Base-by-base conservation (phyloP, 2,329 filamentous ascomycete species). In the Xylaria multiplex region DNA sequence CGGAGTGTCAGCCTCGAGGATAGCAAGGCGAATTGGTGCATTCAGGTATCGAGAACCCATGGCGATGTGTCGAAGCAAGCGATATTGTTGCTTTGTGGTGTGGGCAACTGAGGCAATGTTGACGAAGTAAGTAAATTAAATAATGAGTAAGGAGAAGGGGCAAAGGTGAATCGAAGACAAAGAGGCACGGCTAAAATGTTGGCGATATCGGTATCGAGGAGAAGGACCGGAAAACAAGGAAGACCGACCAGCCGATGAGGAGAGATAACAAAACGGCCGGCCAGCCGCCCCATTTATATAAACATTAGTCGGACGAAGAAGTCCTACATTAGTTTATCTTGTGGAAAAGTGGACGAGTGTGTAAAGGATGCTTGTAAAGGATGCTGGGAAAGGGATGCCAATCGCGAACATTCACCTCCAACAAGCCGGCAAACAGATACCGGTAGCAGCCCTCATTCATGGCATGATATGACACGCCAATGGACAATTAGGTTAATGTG, bases 1-100 rank as follows among this genome's bases (percentile, higher is more conserved):
- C 1, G 93, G 93, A 1, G 87, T 91, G 80, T 97, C 95, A 82
- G 92, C 91, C 83, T 97, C 93, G 71, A 98, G 89, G 72, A 98
- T 86, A 53, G 94, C 93, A 79, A 97, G 90, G 62, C 92, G 90
- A 71, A 95, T 81, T 35, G 87, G 86, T n/a, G 72, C 64, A 43
- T 74, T 70, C 50, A 67, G 30, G 43, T 66, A 64, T 68, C 64
- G 69, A 62, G 77, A 80, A 58, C 74, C 74, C 74, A 77, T 77
- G 58, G 46, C 69, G 45, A 45, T 22, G 46, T 40, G 9, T 37
- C 27, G 8, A 27, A 16, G 19, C 22, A 16, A 32, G 60, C 7
- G 40, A 37, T n/a, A 19, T 2, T 49, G 60, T 11, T 40, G 35
- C 14, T 16, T 14, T 32, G 11, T 2, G 27, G 19, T 24, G 30